phyloP scores from a whole-genome alignment of 768 basidiomycete species.

The Cantharellus anzutake region DNA sequence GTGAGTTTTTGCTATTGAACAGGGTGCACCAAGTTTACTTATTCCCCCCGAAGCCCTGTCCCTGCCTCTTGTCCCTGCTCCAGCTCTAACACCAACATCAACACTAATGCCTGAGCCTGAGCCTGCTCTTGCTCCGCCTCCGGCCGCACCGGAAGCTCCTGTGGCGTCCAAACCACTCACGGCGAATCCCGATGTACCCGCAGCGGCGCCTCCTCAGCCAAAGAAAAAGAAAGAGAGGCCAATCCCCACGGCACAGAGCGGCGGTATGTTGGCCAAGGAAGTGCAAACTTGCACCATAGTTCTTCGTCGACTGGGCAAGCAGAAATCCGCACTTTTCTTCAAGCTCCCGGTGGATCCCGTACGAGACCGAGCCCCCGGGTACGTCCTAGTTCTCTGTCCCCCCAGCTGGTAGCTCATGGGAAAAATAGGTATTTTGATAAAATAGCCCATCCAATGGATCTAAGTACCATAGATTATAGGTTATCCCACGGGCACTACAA shows the following conservation, averaged over 20 bases:
- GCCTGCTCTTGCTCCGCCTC: too few species aligned
- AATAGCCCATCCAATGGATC: constrained; percentile 88
- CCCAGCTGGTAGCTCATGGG: background rate
- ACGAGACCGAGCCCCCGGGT: constrained; percentile 79
- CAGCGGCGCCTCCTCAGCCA: background rate
- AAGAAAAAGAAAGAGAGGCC: constrained; percentile 23
- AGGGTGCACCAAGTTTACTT: too few species aligned
- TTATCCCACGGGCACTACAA: constrained; percentile 73
- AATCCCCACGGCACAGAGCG: constrained; percentile 49
- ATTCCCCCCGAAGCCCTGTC: too few species aligned
- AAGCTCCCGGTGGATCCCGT: constrained; percentile 91
- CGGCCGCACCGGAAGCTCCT: too few species aligned
- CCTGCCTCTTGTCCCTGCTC: too few species aligned
- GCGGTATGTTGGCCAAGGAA: constrained; percentile 63
- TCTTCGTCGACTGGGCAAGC: constrained; percentile 56
- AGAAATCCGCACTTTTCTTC: constrained; percentile 61
- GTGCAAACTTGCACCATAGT: constrained; percentile 55
- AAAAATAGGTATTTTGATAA: constrained; percentile 63
- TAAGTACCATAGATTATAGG: constrained; percentile 75
- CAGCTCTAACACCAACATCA: too few species aligned
- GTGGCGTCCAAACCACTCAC: too few species aligned
- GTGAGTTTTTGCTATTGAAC: too few species aligned
- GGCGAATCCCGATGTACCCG: too few species aligned
- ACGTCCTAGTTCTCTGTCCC: constrained; percentile 14
- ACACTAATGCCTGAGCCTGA: too few species aligned